phyloP scores from a whole-genome alignment of 805 yeast genomes.

The Yarrowia sp. region DNA sequence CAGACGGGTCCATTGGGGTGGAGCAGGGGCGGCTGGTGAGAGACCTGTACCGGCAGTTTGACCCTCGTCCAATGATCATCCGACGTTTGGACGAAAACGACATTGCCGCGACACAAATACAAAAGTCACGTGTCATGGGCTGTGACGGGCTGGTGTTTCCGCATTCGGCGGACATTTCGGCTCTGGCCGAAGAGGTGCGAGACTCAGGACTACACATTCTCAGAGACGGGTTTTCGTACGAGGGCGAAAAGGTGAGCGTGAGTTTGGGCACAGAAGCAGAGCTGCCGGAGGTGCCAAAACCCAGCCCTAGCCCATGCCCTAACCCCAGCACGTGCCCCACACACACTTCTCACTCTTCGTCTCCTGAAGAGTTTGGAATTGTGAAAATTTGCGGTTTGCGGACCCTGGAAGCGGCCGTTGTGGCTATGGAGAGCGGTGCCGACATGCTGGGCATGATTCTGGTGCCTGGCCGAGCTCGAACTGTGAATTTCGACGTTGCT shows the following conservation, averaged over 20 bases:
- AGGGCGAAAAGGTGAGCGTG: slow-evolving; percentile 18
- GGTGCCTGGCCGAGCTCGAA: slow-evolving; percentile 78
- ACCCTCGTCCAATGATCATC: slow-evolving; percentile 14
- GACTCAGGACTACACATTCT: slow-evolving; percentile 12
- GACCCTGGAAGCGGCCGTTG: slow-evolving; percentile 62
- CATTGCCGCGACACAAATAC: slow-evolving; percentile 8
- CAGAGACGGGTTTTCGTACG: background rate
- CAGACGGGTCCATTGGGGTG: background rate
- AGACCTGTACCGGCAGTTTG: slow-evolving; percentile 13
- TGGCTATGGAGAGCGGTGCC: slow-evolving; percentile 71
- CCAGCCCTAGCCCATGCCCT: background rate
- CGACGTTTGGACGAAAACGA: background rate
- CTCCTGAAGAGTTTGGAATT: slow-evolving; percentile 37
- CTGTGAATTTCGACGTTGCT: slow-evolving; percentile 54
- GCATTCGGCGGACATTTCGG: background rate
- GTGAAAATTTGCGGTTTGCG: slow-evolving; percentile 86
- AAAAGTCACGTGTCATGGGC: slow-evolving; percentile 19
- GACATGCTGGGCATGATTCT: slow-evolving; percentile 78
- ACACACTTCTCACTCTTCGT: background rate
- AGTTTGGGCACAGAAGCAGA: background rate
- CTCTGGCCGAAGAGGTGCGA: background rate
- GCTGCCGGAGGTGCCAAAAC: too few relatives aligned
- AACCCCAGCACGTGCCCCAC: background rate
- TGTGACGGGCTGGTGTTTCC: slow-evolving; percentile 15
- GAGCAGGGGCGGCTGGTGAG: slow-evolving; percentile 14